Evolutionary conservation across 2,329 filamentous ascomycete species (phyloP).

Genomic region (Intubia oerlemansii): DNA sequence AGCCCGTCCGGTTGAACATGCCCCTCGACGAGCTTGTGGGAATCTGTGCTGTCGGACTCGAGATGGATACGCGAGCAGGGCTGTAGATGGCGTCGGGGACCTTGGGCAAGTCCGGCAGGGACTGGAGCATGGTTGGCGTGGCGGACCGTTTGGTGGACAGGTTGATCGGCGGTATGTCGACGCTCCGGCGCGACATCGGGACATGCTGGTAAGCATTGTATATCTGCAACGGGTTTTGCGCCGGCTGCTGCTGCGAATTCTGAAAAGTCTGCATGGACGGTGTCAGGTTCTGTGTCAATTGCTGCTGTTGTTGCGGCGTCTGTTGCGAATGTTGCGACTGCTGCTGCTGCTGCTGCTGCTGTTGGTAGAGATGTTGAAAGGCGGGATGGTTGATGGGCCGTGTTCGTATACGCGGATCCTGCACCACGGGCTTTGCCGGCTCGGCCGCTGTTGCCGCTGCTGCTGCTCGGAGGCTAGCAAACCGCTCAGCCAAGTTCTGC

Average conservation of each 20-base stretch:
- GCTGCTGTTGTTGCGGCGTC: constrained; percentile 14
- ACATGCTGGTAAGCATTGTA: constrained; percentile 4
- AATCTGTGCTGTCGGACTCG: constrained; percentile 40
- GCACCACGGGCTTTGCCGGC: constrained; percentile 16
- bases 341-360: constrained; percentile 2
- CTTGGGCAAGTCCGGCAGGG: constrained; percentile 39
- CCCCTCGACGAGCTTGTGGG: constrained; percentile 44
- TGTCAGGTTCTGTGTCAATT: constrained; percentile 15
- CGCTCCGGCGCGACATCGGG: constrained; percentile 1
- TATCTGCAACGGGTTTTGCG: constrained; percentile 1
- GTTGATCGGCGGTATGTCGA: constrained; percentile 1
- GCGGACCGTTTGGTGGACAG: not conserved
- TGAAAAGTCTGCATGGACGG: too few species aligned
- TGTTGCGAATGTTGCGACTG: not conserved
- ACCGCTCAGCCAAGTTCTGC: constrained; percentile 32
- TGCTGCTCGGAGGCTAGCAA: constrained; percentile 29
- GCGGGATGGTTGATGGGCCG: constrained; percentile 23
- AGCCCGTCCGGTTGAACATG: constrained; percentile 38
- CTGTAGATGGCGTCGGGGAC: constrained; percentile 58
- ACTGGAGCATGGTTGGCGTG: constrained; percentile 3
- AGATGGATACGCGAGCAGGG: constrained; percentile 50
- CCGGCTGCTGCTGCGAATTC: constrained; percentile 1
- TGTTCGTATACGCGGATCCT: constrained; percentile 31
- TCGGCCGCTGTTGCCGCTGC: constrained; percentile 1
- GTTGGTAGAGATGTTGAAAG: too few species aligned